phyloP scores from a whole-genome alignment of 1,139 yeast species.

The Debaryomycetaceae sp. region DNA sequence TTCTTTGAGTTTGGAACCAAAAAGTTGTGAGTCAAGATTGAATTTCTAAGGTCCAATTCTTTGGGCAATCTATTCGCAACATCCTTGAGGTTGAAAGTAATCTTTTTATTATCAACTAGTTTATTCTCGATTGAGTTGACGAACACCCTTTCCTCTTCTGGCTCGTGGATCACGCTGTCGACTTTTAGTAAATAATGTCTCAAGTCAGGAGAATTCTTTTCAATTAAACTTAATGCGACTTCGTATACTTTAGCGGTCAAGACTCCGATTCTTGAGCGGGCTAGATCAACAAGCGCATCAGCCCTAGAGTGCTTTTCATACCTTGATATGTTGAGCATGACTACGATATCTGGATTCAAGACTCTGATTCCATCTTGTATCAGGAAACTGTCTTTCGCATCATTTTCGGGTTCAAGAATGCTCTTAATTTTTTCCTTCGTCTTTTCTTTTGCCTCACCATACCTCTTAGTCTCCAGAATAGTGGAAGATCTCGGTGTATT shows the following conservation, averaged over 20 bases:
- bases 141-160: constrained; percentile 32
- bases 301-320: constrained; percentile 68
- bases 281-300: constrained; percentile 58
- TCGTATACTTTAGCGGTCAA: constrained; percentile 65
- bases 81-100: constrained; percentile 52
- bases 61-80: constrained; percentile 44
- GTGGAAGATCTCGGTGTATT: constrained; percentile 50
- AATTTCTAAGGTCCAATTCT: constrained; percentile 44
- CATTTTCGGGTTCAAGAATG: constrained; percentile 29
- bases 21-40: constrained; percentile 42
- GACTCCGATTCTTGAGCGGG: constrained; percentile 66
- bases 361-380: constrained; percentile 33
- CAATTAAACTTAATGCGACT: constrained; percentile 55
- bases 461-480: constrained; percentile 58
- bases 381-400: constrained; percentile 28
- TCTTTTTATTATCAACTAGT: constrained; percentile 38
- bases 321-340: constrained; percentile 64
- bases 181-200: constrained; percentile 28
- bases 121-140: constrained; percentile 29
- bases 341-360: constrained; percentile 48
- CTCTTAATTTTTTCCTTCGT: constrained; percentile 46
- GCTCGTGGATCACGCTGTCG: constrained; percentile 38
- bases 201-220: constrained; percentile 48
- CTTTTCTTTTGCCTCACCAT: constrained; percentile 59
- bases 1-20: constrained; percentile 27